A percentile compares a stretch with the other conserved stretches of the same genome.
These are phyloP conservation scores for Dalbergia oliveri DNA, from an alignment of 306 rosid species.

Conservation along the genomic window DNA sequence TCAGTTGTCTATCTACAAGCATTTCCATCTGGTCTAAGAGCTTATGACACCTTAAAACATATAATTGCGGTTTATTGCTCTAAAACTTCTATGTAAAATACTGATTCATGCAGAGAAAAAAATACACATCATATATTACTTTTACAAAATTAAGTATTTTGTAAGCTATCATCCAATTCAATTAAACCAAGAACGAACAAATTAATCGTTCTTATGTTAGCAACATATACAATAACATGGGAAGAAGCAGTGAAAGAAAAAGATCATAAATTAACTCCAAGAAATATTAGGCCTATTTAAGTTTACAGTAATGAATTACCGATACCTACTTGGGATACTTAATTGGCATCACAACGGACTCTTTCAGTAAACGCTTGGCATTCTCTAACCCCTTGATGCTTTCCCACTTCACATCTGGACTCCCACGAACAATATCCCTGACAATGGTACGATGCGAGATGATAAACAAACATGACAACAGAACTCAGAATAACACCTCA, in stretches of 20 bases:
- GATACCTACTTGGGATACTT: slow-evolving; percentile 94
- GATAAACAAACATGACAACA: slow-evolving; percentile 37
- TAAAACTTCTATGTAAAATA: not conserved
- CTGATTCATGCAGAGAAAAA: slow-evolving; percentile 14
- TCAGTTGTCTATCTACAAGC: not conserved
- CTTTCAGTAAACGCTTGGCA: slow-evolving; percentile 89
- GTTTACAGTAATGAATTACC: not conserved
- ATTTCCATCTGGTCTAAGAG: too few relatives aligned
- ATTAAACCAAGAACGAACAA: slow-evolving; percentile 6
- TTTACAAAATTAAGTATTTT: slow-evolving; percentile 5
- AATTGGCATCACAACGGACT: slow-evolving; percentile 98
- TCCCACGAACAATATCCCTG: too few relatives aligned
- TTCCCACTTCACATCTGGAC: slow-evolving; percentile 96
- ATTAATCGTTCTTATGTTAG: not conserved
- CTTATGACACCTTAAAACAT: too few relatives aligned
- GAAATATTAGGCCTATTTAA: too few relatives aligned
- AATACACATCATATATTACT: slow-evolving; percentile 14
- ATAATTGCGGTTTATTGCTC: too few relatives aligned
- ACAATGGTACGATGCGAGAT: slow-evolving; percentile 40
- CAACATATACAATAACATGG: slow-evolving; percentile 17
- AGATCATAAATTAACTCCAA: not conserved
- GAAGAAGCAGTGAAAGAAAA: slow-evolving; percentile 30
- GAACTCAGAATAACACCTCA: slow-evolving; percentile 1
- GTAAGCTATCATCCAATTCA: slow-evolving; percentile 7
- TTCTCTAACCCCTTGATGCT: slow-evolving; percentile 94